Base-by-base conservation (phyloP, 2,329 filamentous ascomycete genomes). In the Phoma herbarum region DNA sequence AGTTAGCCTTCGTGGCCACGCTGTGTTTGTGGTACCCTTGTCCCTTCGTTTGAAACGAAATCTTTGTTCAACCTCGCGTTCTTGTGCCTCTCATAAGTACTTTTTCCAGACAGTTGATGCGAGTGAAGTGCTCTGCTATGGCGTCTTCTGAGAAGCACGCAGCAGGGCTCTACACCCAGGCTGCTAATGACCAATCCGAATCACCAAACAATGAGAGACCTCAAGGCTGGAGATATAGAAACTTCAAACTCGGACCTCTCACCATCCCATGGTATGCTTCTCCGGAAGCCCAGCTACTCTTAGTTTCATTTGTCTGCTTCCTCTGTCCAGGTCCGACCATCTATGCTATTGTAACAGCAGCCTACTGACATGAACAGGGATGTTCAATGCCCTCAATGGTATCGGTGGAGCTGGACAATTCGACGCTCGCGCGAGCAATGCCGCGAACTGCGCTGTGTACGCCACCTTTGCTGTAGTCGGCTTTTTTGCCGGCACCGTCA, bases 221-320 rank as follows among this genome's bases (percentile, higher is more conserved):
- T 43, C 22, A 23, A 14, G 23, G 41, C 14, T 43, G 41, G 41
- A 43, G 41, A 26, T 43, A 43, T 14, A 25, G 41, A 8, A 26
- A 12, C 22, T 43, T 26, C 22, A 43, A 43, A 16, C 2, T 26
- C 8, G 41, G 41, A n/a, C 41, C 41, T 26, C 12, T 43, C 14
- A 26, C 23, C 41, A 43, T 43, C 23, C 41, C 41, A 8, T 43
- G 41, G 18, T 43, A 43, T 26, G 41, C 41, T 43, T 43, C 41
- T 43, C 41, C 41, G 16, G 41, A 43, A 43, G 41, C 41, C 6
- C 41, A 43, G 23, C 41, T 43, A 6, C 41, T 43, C 41, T 18
- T 43, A 23, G 41, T 43, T 4, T 43, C 41, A 9, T 43, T 25
- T n/a, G 41, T 43, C 23, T 43, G 41, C 41, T 43, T 43, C 16